phyloP scores from a whole-genome alignment of 495 filamentous ascomycete species.

The Schizothecium vesticola region DNA sequence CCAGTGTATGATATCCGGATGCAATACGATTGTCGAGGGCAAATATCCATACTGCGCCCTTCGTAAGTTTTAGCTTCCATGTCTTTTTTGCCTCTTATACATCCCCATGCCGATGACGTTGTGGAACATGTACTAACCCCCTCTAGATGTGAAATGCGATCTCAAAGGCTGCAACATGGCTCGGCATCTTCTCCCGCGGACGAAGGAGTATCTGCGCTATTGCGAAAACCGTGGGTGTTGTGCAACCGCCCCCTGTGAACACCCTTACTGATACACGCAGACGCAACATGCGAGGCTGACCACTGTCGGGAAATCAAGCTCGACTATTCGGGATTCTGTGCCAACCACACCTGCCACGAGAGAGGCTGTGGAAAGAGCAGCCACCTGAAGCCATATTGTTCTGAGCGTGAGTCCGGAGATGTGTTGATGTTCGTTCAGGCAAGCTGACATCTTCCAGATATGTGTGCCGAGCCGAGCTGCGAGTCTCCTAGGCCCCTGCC shows the following conservation, averaged over 20 bases:
- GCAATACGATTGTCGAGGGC: conserved; percentile 16
- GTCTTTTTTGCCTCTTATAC: too few relatives aligned
- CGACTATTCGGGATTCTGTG: conserved; percentile 19
- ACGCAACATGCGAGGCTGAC: conserved; percentile 23
- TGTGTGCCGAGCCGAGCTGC: conserved; percentile 13
- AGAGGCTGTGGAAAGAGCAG: conserved; percentile 23
- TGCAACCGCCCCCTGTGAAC: neutral
- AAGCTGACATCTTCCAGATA: neutral
- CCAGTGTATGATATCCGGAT: conserved; percentile 20
- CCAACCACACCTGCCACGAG: conserved; percentile 25
- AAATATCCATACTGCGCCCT: conserved; percentile 22
- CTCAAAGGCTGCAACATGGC: conserved; percentile 16
- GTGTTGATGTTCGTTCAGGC: neutral
- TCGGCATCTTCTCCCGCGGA: conserved; percentile 8
- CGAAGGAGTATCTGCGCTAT: conserved; percentile 21
- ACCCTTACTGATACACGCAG: conserved; percentile 13
- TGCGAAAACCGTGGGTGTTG: conserved; percentile 26
- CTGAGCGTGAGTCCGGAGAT: conserved; percentile 22
- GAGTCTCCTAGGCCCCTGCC: conserved; percentile 5
- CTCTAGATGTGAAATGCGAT: conserved; percentile 15
- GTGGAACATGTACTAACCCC: neutral
- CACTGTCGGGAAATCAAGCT: conserved; percentile 19
- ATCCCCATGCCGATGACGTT: neutral
- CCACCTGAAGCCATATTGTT: conserved; percentile 17
- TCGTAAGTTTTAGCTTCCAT: conserved; percentile 9